Percentiles rank a stretch among this genome's conserved stretches.
These are phyloP conservation scores for Pythium vanterpoolii DNA, from an alignment of 352 stramenopile genomes.

Conservation along the genomic window DNA sequence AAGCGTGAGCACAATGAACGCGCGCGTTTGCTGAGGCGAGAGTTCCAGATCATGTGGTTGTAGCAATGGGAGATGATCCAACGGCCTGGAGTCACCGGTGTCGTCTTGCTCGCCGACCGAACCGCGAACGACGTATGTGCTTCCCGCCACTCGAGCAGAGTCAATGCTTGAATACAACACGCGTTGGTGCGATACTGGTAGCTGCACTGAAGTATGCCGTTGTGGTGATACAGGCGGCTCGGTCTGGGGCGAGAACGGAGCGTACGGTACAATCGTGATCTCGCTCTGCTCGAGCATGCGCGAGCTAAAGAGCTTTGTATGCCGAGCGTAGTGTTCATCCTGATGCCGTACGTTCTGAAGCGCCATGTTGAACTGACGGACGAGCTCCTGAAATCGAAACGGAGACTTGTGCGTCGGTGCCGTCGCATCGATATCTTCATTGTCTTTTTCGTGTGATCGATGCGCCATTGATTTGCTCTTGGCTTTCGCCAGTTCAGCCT, in stretches of 20 bases:
- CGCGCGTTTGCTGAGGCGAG: slow-evolving; percentile 36
- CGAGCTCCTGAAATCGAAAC: slow-evolving; percentile 11
- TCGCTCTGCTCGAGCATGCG: slow-evolving; percentile 65
- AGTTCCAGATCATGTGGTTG: slow-evolving; percentile 36
- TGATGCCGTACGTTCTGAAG: slow-evolving; percentile 41
- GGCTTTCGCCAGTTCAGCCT: not conserved
- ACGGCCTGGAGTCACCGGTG: slow-evolving; percentile 8
- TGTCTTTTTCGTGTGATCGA: not conserved
- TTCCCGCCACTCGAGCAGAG: not conserved
- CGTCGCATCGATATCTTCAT: not conserved
- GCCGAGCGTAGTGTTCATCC: slow-evolving; percentile 63
- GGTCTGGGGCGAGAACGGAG: not conserved
- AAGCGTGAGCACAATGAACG: slow-evolving; percentile 38
- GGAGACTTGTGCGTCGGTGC: not conserved
- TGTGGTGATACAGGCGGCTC: not conserved
- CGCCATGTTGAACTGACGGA: slow-evolving; percentile 30
- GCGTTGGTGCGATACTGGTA: not conserved
- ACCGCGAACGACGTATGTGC: not conserved
- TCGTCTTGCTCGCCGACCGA: not conserved
- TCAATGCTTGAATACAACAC: slow-evolving; percentile 8
- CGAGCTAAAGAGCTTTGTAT: slow-evolving; percentile 62
- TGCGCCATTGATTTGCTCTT: not conserved
- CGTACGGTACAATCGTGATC: slow-evolving; percentile 39
- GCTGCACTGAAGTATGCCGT: not conserved
- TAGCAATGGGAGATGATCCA: slow-evolving; percentile 39